Evolutionary conservation across 2,329 filamentous ascomycete species (phyloP).

Genomic region (Pseudocercospora ulei): DNA sequence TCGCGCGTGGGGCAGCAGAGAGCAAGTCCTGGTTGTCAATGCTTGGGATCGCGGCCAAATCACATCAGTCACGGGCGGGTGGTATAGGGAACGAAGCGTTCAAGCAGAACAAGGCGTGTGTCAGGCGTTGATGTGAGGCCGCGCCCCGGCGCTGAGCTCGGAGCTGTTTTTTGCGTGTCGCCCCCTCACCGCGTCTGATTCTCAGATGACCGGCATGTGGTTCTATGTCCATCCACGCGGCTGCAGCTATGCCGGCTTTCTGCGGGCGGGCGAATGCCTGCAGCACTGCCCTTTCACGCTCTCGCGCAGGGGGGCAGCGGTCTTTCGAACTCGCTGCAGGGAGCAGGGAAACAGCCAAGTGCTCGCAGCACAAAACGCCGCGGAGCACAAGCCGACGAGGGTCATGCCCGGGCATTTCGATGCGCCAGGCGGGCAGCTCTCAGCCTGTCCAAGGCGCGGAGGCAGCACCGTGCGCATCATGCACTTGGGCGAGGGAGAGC

Average conservation of each 20-base stretch:
- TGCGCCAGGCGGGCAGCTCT: background rate
- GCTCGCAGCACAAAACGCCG: background rate
- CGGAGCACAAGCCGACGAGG: conserved; percentile 2
- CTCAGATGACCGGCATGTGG: conserved; percentile 5
- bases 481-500: conserved; percentile 3
- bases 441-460: background rate
- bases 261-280: too few relatives aligned
- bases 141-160: background rate
- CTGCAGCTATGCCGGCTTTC: too few relatives aligned
- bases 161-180: background rate
- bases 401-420: background rate
- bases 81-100: too few relatives aligned
- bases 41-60: too few relatives aligned
- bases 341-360: background rate
- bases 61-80: too few relatives aligned
- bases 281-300: conserved; percentile 1
- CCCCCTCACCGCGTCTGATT: conserved; percentile 1
- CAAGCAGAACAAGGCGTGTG: conserved; percentile 3
- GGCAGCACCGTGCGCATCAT: conserved; percentile 3
- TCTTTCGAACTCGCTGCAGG: background rate
- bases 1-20: too few relatives aligned
- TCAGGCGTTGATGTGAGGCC: conserved; percentile 1
- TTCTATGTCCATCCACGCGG: too few relatives aligned
- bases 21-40: too few relatives aligned
- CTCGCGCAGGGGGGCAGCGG: background rate